Conservation (phyloP, 2,329 filamentous ascomycete species). For the Diaporthe vaccinii region DNA sequence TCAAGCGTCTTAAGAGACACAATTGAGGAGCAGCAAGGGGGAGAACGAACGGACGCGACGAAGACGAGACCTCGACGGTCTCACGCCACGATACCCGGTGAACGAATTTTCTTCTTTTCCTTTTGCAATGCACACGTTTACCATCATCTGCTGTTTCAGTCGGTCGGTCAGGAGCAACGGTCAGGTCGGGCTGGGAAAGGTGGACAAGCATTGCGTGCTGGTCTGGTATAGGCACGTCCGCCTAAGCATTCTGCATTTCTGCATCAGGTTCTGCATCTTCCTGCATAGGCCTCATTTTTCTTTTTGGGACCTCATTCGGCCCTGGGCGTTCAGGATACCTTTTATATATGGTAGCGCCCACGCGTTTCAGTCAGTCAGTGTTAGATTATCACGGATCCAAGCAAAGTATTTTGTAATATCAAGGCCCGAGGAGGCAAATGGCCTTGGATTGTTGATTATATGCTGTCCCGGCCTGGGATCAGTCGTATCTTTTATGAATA, state of each 20-base stretch:
- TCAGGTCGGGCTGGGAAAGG: constrained; percentile 20
- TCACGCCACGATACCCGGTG: constrained; percentile 33
- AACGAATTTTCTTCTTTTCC: constrained; percentile 6
- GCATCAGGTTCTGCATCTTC: constrained; percentile 29
- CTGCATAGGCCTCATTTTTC: constrained; percentile 20
- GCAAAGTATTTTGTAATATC: constrained; percentile 25
- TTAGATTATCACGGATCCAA: constrained; percentile 17
- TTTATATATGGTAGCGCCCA: constrained; percentile 38
- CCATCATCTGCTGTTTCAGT: constrained; percentile 14
- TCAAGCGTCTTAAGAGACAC: background rate
- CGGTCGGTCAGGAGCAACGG: constrained; percentile 22
- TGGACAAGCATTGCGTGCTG: constrained; percentile 29
- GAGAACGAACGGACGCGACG: background rate
- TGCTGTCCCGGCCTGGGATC: constrained; percentile 16
- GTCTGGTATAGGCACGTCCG: constrained; percentile 25
- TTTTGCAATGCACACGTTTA: background rate
- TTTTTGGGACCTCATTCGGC: background rate
- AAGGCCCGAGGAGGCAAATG: constrained; percentile 3
- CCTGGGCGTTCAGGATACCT: constrained; percentile 35
- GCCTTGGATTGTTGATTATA: constrained; percentile 15
- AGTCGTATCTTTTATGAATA: constrained; percentile 2
- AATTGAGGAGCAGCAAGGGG: background rate
- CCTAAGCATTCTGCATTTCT: constrained; percentile 19
- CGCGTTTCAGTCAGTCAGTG: constrained; percentile 33
- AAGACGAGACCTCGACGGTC: constrained; percentile 16